Conservation (phyloP, 306 rosid species). For the Cucurbita ficifolia region DNA sequence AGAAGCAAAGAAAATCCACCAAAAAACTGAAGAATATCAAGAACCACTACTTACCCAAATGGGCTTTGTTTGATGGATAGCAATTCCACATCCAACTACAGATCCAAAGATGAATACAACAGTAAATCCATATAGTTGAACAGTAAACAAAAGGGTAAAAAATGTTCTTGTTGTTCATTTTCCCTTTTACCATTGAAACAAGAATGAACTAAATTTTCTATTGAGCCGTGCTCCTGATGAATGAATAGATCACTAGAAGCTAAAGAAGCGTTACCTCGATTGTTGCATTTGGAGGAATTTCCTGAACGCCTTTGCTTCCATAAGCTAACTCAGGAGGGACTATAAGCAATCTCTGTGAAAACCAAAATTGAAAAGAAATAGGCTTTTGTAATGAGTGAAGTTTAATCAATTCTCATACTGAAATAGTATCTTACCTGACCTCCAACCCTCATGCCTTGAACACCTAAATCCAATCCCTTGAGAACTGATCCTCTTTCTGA, state of each 20-base stretch:
- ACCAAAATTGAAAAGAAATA: background rate
- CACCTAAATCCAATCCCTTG: conserved; percentile 80
- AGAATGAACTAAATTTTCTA: background rate
- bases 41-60: conserved; percentile 55
- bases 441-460: conserved; percentile 85
- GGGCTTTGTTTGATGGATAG: conserved; percentile 87
- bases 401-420: background rate
- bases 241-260: background rate
- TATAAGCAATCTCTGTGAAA: conserved; percentile 56
- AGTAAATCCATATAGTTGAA: background rate
- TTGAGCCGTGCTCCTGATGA: background rate
- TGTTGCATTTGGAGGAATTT: conserved; percentile 93
- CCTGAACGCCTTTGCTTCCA: conserved; percentile 82
- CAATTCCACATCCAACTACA: conserved; percentile 76
- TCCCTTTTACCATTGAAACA: background rate
- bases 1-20: background rate
- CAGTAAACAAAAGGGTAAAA: conserved; percentile 12
- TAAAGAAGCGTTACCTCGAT: conserved; percentile 48
- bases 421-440: conserved; percentile 57
- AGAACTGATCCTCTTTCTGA: conserved; percentile 83
- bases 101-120: conserved; percentile 4
- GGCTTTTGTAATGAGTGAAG: background rate
- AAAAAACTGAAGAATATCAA: background rate
- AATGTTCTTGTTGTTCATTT: background rate
- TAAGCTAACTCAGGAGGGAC: conserved; percentile 90